Percentiles rank a stretch among this genome's conserved stretches.
phyloP scores from a whole-genome alignment of 352 stramenopile genomes.

The Peronospora farinosa region DNA sequence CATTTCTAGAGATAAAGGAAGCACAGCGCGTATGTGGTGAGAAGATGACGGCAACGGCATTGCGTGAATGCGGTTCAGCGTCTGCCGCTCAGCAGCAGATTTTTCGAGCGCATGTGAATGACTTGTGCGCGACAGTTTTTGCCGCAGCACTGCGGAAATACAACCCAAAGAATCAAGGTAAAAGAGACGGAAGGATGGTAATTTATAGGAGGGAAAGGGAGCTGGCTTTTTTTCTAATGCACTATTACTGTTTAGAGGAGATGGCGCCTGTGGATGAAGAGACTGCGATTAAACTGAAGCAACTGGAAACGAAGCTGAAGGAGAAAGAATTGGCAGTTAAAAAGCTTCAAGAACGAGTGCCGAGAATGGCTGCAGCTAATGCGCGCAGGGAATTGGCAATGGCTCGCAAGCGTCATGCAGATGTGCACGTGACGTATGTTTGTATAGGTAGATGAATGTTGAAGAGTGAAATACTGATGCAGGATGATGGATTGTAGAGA shows the following conservation, averaged over 20 bases:
- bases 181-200: conserved; percentile 1
- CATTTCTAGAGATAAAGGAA: conserved; percentile 72
- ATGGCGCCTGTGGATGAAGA: conserved; percentile 51
- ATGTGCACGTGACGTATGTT: conserved; percentile 44
- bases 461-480: conserved; percentile 3
- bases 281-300: conserved; percentile 33
- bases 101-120: conserved; percentile 66
- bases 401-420: conserved; percentile 46
- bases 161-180: conserved; percentile 58
- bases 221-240: background rate
- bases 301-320: conserved; percentile 45
- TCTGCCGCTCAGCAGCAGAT: conserved; percentile 65
- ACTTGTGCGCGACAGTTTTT: conserved; percentile 71
- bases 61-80: conserved; percentile 42
- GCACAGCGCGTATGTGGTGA: conserved; percentile 59
- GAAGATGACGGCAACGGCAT: conserved; percentile 42
- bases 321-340: conserved; percentile 50
- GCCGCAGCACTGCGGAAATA: conserved; percentile 60
- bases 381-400: conserved; percentile 45
- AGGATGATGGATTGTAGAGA: conserved; percentile 11
- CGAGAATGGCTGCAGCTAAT: conserved; percentile 43
- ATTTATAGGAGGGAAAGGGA: background rate
- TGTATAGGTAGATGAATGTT: background rate
- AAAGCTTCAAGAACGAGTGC: conserved; percentile 54
- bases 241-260: conserved; percentile 35